A percentile compares a stretch with the other conserved stretches of the same genome.
Evolutionary conservation across 352 stramenopile species (phyloP).

Genomic region (Blastocystis sp.): DNA sequence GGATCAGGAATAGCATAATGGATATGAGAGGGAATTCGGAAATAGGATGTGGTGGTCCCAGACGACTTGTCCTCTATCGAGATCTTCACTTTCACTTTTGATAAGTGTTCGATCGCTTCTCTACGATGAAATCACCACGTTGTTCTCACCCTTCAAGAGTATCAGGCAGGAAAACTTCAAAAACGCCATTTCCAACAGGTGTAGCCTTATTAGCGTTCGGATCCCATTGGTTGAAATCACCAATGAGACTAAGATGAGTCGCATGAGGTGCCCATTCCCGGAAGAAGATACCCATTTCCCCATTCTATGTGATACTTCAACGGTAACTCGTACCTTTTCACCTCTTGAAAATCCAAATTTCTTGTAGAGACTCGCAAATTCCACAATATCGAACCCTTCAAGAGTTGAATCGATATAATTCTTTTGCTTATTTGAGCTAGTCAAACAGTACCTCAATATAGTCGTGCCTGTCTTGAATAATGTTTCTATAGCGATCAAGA

Average conservation of each 20-base stretch:
- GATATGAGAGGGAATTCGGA: constrained; percentile 29
- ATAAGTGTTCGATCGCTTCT: constrained; percentile 8
- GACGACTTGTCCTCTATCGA: background rate
- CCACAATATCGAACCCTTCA: background rate
- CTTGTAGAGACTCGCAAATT: background rate
- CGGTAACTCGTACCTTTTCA: background rate
- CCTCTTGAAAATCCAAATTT: constrained; percentile 11
- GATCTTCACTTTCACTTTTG: constrained; percentile 33
- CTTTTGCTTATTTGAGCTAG: background rate
- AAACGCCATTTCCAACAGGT: background rate
- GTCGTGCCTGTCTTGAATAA: constrained; percentile 50
- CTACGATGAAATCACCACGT: background rate
- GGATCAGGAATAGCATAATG: constrained; percentile 40
- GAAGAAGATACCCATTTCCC: constrained; percentile 28
- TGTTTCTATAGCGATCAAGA: background rate
- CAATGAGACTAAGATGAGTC: constrained; percentile 32
- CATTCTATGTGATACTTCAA: background rate
- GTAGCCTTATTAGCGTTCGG: background rate
- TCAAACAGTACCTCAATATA: constrained; percentile 1
- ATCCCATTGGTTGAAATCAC: constrained; percentile 64
- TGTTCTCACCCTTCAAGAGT: background rate
- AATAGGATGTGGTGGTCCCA: background rate
- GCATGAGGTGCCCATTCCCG: constrained; percentile 62
- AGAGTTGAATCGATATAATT: constrained; percentile 37
- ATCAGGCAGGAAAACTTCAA: constrained; percentile 36